Base-by-base conservation (phyloP, 768 basidiomycete species). In the Tricholoma sp. region DNA sequence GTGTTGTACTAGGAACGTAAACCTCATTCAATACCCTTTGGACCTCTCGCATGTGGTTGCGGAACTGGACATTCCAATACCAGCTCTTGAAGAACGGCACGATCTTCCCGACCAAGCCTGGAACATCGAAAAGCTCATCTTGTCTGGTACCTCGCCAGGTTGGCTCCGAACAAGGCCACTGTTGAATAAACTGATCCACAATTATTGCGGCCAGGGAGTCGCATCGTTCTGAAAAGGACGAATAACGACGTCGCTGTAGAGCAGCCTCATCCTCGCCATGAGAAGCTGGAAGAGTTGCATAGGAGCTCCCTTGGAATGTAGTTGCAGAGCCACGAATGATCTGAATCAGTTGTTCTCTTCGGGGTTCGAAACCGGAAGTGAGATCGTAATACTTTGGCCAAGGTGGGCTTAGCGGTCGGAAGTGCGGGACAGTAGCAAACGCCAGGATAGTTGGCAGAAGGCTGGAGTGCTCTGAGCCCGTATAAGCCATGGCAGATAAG, bases 381-480 rank as follows among this genome's bases (percentile, higher is more conserved):
- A 71, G 57, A 41, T 63, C 20, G 57, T 65, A 70, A 18, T 39
- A 50, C 1, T 24, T 12, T 33, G 62, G 61, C 5, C 36, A 13
- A 34, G 66, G 70, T 28, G 65, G 63, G n/a, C 32, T 32, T 9
- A 61, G 36, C 12, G 39, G 18, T 20, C 42, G 29, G 41, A 66
- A 68, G 3, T 29, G 44, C 10, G 55, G 41, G 6, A 58, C 34
- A 12, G 65, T 67, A 3, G 66, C 65, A 53, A 75, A 71, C 1
- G 76, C 67, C 11, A 78, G 47, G 1, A 76, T 52, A 1, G 65
- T 64, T 0, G 68, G 62, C 15, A 72, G 58, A 34, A 71, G 62
- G 4, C 56, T 54, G 1, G 32, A 17, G 3, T 44, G 34, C 0
- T 56, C 8, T 1, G 62, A 39, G 1, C 65, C 67, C 3, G 51